Evolutionary conservation across 73 alveolate genomes (phyloP), one percentile per base, ranked within the genome.

Genomic region (Tetrahymena elliotti): DNA sequence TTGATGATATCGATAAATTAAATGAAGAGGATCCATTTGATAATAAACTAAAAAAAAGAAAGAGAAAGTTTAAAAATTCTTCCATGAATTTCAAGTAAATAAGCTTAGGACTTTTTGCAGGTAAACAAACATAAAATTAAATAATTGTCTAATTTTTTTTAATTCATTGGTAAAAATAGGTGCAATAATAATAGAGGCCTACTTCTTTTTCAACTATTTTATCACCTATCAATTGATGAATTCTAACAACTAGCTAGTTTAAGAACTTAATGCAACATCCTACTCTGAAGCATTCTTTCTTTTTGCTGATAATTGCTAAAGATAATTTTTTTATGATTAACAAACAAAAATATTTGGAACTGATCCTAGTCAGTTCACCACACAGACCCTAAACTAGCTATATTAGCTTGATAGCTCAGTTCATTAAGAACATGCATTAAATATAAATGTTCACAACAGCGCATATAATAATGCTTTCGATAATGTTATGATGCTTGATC

Each of bases 241-340:
- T 38, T 84, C 93, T 47, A 39, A 84, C 11, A 68, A 41, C 35
- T 94, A 94, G 41, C 40, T 84, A 4, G 95, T 84, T 6, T 93
- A 88, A 47, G 96, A 94, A 94, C 83, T 94, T 12, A 84, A 94
- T 94, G 96, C 96, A 13, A 94, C 96, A 31, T 84, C 92, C 6
- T 84, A 94, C 35, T 94, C 95, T 34, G 96, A 94, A 94, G 93
- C 95, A 3, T 94, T 88, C 83, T 94, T 84, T 88, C 53, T 94
- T 18, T 39, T 47, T 94, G 95, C 52, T 47, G 96, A 94, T 84
- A 94, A 94, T 88, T 9, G 47, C 36, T 94, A 94, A 88, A 94
- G 96, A 94, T 94, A 94, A 7, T 54, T 94, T 4, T 94, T 84
- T 92, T 27, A 52, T 33, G 93, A 88, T 16, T 84, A 93, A 39